phyloP scores from a whole-genome alignment of 805 yeast species.

The Hyphopichia homilentoma region DNA sequence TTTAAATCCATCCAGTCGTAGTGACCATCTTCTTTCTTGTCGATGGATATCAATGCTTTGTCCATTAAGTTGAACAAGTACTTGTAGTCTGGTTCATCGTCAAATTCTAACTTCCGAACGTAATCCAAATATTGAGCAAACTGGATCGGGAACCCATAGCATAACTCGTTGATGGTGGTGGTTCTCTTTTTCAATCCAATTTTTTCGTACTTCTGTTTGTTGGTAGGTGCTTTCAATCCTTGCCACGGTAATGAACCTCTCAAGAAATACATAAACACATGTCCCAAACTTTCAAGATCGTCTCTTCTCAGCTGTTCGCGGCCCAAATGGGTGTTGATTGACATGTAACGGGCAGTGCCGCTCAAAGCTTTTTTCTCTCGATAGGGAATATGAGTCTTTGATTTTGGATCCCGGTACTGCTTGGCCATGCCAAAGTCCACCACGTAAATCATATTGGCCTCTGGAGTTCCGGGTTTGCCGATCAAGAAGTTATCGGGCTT shows the following conservation, averaged over 20 bases:
- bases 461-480: conserved; percentile 81
- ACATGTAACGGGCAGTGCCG: conserved; percentile 99
- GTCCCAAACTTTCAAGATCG: conserved; percentile 94
- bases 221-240: conserved; percentile 96
- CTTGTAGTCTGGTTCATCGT: conserved; percentile 92
- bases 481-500: conserved; percentile 96
- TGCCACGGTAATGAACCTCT: conserved; percentile 98
- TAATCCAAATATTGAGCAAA: conserved; percentile 87
- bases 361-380: conserved; percentile 92
- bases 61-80: conserved; percentile 75
- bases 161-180: conserved; percentile 79
- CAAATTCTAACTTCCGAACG: conserved; percentile 86
- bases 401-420: conserved; percentile 93
- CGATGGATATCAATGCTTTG: conserved; percentile 69
- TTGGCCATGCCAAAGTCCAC: conserved; percentile 99
- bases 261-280: conserved; percentile 91
- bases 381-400: conserved; percentile 94
- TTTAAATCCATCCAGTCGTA: conserved; percentile 98
- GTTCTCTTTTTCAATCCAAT: conserved; percentile 95
- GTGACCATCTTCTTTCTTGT: conserved; percentile 76
- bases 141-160: conserved; percentile 87
- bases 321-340: conserved; percentile 95
- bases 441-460: conserved; percentile 80
- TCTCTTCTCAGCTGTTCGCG: conserved; percentile 96
- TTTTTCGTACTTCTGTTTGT: conserved; percentile 95